Evolutionary conservation across 768 basidiomycete species (phyloP).

Genomic region (Cytidiella melzeri): DNA sequence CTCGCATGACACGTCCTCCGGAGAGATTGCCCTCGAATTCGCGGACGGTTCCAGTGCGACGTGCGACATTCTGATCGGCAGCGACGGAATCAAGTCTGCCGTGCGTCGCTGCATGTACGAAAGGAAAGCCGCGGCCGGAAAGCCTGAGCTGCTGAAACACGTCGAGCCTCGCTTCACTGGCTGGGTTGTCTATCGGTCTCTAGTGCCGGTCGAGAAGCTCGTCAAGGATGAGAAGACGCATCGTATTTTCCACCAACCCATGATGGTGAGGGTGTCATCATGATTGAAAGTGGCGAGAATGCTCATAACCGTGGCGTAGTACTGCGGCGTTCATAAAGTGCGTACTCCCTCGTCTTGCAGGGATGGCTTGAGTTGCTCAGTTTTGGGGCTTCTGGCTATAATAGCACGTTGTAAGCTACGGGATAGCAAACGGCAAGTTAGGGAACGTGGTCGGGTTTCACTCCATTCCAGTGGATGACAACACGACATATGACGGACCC

Average conservation of each 20-base stretch:
- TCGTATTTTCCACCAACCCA: slow-evolving; percentile 30
- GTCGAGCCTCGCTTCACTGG: slow-evolving; percentile 43
- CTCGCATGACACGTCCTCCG: neutral
- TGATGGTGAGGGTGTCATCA: slow-evolving; percentile 33
- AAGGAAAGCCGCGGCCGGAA: slow-evolving; percentile 13
- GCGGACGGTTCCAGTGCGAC: slow-evolving; percentile 20
- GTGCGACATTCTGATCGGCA: slow-evolving; percentile 29
- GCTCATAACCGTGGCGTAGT: slow-evolving; percentile 24
- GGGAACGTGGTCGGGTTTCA: slow-evolving; percentile 41
- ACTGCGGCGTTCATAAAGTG: slow-evolving; percentile 44
- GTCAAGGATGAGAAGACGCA: slow-evolving; percentile 21
- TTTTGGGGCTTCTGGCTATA: neutral
- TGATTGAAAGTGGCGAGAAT: neutral
- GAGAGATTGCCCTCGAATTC: slow-evolving; percentile 17
- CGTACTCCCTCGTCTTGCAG: neutral
- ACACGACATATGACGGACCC: slow-evolving; percentile 16
- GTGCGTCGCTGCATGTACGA: slow-evolving; percentile 28
- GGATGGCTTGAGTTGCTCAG: no score
- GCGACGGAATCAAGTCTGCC: slow-evolving; percentile 28
- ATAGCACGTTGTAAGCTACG: slow-evolving; percentile 44
- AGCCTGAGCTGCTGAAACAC: slow-evolving; percentile 24
- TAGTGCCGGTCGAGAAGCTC: slow-evolving; percentile 36
- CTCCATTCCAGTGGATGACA: slow-evolving; percentile 31
- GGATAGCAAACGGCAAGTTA: slow-evolving; percentile 37
- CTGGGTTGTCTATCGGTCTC: slow-evolving; percentile 38